These are phyloP conservation scores for Coemansia asiatica DNA, from an alignment of 192 early-diverging fungal genomes.

Conservation along the genomic window DNA sequence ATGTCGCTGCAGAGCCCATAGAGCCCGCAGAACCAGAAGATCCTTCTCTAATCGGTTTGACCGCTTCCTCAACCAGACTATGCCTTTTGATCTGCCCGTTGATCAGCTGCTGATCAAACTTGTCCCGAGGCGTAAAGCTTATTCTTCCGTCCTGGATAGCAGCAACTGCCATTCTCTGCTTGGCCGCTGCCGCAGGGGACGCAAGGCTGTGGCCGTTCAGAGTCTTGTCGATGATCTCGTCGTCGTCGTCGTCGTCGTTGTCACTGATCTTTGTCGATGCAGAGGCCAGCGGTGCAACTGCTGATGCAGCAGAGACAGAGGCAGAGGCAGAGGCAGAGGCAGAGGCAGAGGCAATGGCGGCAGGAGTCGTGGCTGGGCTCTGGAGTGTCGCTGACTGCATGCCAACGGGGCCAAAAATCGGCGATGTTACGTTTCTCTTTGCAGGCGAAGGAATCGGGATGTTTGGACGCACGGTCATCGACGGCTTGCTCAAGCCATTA, in stretches of 20 bases:
- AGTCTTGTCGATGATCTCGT: background rate
- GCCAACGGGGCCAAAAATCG: background rate
- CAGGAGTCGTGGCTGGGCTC: background rate
- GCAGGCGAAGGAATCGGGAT: background rate
- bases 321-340: too few species aligned
- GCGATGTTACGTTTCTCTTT: background rate
- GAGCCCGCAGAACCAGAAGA: too few species aligned
- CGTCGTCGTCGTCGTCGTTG: background rate
- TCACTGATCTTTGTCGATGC: background rate
- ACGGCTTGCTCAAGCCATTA: background rate
- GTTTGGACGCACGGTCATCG: background rate
- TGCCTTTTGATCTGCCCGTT: slow-evolving; percentile 8
- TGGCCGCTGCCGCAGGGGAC: background rate
- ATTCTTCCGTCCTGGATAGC: slow-evolving; percentile 27
- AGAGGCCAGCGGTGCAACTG: background rate
- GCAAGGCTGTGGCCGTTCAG: slow-evolving; percentile 4
- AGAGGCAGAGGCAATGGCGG: background rate
- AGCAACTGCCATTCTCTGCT: slow-evolving; percentile 1
- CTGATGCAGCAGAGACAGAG: background rate
- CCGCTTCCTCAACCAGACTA: background rate
- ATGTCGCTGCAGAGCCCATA: background rate
- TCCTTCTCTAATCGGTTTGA: background rate
- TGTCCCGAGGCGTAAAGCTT: slow-evolving; percentile 33
- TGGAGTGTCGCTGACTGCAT: background rate
- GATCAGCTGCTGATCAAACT: slow-evolving; percentile 16